A percentile compares a stretch with the other conserved stretches of the same genome.
Conservation (phyloP, 2,329 filamentous ascomycete genomes). For the Epichloe sylvatica region DNA sequence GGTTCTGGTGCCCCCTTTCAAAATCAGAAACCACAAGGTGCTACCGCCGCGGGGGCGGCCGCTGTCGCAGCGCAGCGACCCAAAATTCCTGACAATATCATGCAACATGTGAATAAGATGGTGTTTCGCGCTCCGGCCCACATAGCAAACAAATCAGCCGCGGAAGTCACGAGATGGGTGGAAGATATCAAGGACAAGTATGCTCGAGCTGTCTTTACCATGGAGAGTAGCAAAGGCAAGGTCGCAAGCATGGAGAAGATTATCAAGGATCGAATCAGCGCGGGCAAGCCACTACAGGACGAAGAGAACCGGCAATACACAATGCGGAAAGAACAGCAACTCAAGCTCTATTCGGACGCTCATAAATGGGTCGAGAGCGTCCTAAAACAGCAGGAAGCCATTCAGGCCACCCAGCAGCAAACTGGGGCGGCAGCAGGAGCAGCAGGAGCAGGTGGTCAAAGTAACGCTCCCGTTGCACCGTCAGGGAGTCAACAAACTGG, state of each 20-base stretch:
- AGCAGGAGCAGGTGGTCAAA: conserved; percentile 8
- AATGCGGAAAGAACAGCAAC: conserved; percentile 28
- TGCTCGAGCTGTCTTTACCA: conserved; percentile 32
- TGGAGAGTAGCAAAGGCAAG: conserved; percentile 31
- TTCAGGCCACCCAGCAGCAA: conserved; percentile 15
- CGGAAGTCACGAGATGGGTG: conserved; percentile 34
- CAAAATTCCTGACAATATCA: conserved; percentile 29
- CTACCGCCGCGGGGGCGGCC: background rate
- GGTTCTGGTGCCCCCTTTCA: conserved; percentile 7
- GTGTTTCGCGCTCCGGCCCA: conserved; percentile 30
- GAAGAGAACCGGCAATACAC: conserved; percentile 34
- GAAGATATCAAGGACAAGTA: conserved; percentile 34
- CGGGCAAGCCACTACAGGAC: conserved; percentile 29
- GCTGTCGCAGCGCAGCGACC: conserved; percentile 12
- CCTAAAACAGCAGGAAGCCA: conserved; percentile 29
- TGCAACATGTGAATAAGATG: conserved; percentile 34
- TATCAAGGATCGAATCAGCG: conserved; percentile 28
- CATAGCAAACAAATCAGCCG: conserved; percentile 27
- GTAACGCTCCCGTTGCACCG: conserved; percentile 12
- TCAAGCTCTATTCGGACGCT: conserved; percentile 33
- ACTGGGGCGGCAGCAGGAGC: background rate
- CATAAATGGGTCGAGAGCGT: conserved; percentile 34
- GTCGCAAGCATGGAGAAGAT: conserved; percentile 28
- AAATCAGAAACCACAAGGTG: conserved; percentile 11
- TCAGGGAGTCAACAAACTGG: conserved; percentile 13